Evolutionary conservation across 2,329 filamentous ascomycete genomes (phyloP), one percentile per base, ranked within the genome.

Genomic region (Clonostachys chloroleuca): DNA sequence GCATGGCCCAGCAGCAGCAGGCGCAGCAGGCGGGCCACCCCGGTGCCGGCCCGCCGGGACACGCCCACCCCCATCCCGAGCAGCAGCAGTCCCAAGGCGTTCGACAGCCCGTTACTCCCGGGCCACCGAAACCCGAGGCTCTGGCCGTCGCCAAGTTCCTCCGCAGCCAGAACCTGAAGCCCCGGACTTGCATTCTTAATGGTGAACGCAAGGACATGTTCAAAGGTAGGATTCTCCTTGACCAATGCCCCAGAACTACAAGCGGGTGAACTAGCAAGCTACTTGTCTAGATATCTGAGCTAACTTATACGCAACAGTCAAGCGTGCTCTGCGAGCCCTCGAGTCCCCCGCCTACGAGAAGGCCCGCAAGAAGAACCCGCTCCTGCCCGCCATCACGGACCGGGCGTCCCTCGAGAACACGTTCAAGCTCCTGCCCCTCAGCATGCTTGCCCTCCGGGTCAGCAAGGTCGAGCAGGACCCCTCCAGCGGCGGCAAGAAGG

Each of bases 181-280:
- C 81, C 16, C 80, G 94, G 53, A 96, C 92, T 16, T 92, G 89
- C 65, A 95, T 99, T 54, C 80, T 97, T 54, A 92, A 96, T 55
- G 94, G 94, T 59, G 92, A 96, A 77, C 83, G 94, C 60, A 97
- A 96, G 72, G 92, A 99, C 55, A 95, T 99, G 89, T 97, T 99
- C 70, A 87, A 86, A 78, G 91, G 90, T 92, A 74, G 44, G 36
- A 14, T 24, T 24, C 6, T 24, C 24, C 24, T 24, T 24, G 24
- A 24, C 24, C 24, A 24, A 8, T 8, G 8, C 24, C 20, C 24
- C 24, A 24, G 24, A 8, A 24, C 24, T 24, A 24, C 17, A 20
- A 20, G 16, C 3, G 40, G 40, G 20, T 16, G 5, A 24, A 42
- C 5, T 14, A 43, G 12, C 18, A 14, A 30, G 17, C 30, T n/a